A percentile compares a stretch with the other conserved stretches of the same genome.
Evolutionary conservation across 768 basidiomycete genomes (phyloP).

Genomic region (Suillus weaverae): DNA sequence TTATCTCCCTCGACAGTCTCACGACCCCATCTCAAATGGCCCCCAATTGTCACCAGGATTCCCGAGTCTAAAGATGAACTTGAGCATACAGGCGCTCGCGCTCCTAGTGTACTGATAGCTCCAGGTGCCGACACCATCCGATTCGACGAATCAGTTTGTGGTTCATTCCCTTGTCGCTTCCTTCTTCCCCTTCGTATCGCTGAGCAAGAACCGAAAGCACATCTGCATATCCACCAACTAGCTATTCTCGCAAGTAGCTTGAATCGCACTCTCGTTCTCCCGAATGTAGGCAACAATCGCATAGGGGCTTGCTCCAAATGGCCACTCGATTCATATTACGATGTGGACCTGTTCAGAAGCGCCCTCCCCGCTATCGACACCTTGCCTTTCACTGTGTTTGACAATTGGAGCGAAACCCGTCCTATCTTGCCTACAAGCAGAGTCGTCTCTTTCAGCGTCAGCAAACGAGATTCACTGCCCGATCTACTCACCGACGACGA

Average conservation of each 20-base stretch:
- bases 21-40: slow-evolving; percentile 22
- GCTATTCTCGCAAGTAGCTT: slow-evolving; percentile 46
- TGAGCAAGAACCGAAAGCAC: slow-evolving; percentile 62
- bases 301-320: slow-evolving; percentile 52
- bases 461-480: not conserved
- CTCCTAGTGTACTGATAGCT: not conserved
- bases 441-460: slow-evolving; percentile 35
- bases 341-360: slow-evolving; percentile 22
- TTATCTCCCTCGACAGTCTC: not conserved
- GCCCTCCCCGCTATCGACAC: slow-evolving; percentile 19
- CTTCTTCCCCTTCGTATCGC: slow-evolving; percentile 49
- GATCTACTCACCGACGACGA: not conserved
- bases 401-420: slow-evolving; percentile 37
- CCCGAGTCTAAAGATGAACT: slow-evolving; percentile 23
- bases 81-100: not conserved
- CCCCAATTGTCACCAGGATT: slow-evolving; percentile 36
- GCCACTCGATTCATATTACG: slow-evolving; percentile 54
- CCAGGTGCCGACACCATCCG: slow-evolving; percentile 6
- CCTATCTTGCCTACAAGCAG: slow-evolving; percentile 31
- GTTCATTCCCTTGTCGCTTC: slow-evolving; percentile 38
- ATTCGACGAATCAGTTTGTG: slow-evolving; percentile 26
- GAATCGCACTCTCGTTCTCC: slow-evolving; percentile 59
- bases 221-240: slow-evolving; percentile 55
- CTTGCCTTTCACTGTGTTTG: slow-evolving; percentile 38
- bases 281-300: slow-evolving; percentile 57